Percentiles rank a stretch among this genome's conserved stretches.
These are phyloP conservation scores for Lipomyces oligophaga DNA, from an alignment of 805 yeast species.

Conservation along the genomic window DNA sequence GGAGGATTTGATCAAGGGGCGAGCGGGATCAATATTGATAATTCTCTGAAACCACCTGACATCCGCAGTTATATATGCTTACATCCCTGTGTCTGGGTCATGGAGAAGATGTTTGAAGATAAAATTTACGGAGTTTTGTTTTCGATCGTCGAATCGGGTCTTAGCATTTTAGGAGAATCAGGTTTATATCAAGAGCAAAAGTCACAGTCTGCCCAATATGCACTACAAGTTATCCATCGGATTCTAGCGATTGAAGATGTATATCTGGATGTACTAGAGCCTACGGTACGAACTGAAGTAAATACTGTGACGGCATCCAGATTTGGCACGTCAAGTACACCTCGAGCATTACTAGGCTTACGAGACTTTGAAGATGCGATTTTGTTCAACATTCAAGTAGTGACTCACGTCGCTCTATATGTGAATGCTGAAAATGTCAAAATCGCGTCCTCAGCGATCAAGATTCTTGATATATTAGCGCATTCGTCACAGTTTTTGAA, in stretches of 20 bases:
- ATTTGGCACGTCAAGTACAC: conserved; percentile 49
- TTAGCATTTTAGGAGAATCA: conserved; percentile 47
- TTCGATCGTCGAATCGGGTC: conserved; percentile 53
- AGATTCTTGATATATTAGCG: conserved; percentile 51
- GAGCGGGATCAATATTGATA: conserved; percentile 46
- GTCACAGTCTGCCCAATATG: conserved; percentile 38
- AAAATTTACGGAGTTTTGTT: conserved; percentile 56
- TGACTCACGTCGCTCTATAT: conserved; percentile 72
- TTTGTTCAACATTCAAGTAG: conserved; percentile 61
- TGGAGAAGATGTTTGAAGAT: conserved; percentile 61
- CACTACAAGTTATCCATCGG: conserved; percentile 46
- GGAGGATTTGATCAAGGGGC: conserved; percentile 31
- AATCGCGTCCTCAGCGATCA: conserved; percentile 48
- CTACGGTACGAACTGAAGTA: conserved; percentile 33
- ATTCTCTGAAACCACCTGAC: conserved; percentile 44
- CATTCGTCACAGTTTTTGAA: conserved; percentile 45
- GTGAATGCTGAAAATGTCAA: conserved; percentile 53
- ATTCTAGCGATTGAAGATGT: conserved; percentile 55
- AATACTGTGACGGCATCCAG: conserved; percentile 6
- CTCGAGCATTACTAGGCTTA: conserved; percentile 45
- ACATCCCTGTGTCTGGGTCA: conserved; percentile 65
- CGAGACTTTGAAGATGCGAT: conserved; percentile 68
- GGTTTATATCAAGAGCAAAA: conserved; percentile 30
- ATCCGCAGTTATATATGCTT: conserved; percentile 52
- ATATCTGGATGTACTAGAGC: conserved; percentile 53